phyloP scores from a whole-genome alignment of 257 asterid genomes.

The Linaria vulgaris region DNA sequence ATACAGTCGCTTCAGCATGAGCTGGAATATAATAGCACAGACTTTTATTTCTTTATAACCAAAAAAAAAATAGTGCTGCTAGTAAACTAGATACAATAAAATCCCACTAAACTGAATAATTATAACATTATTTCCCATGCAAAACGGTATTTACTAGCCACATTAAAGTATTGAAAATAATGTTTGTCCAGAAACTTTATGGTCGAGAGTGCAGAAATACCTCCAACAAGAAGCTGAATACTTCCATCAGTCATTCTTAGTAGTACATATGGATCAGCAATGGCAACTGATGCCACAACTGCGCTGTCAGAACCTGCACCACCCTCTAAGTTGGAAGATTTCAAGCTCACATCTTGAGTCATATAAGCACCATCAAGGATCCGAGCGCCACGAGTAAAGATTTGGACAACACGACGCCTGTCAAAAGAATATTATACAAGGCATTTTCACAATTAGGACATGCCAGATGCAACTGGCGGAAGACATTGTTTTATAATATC shows the following conservation, averaged over 20 bases:
- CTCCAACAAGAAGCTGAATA: constrained; percentile 94
- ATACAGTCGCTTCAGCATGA: neutral
- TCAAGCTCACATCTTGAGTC: constrained; percentile 92
- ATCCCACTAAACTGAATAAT: constrained; percentile 2
- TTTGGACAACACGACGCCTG: constrained; percentile 96
- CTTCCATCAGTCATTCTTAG: constrained; percentile 93
- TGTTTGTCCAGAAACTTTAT: neutral
- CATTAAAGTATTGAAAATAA: too few species aligned
- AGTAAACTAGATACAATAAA: neutral
- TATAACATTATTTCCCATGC: too few species aligned
- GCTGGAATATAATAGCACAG: neutral
- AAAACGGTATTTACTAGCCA: too few species aligned
- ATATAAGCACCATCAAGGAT: constrained; percentile 94
- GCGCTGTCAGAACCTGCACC: constrained; percentile 65
- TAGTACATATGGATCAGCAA: constrained; percentile 93
- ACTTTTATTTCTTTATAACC: neutral
- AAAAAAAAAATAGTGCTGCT: neutral
- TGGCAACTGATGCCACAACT: constrained; percentile 76
- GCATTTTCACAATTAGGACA: constrained; percentile 22
- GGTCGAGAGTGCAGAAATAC: constrained; percentile 39
- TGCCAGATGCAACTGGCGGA: constrained; percentile 1
- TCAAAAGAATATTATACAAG: constrained; percentile 23
- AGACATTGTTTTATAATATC: too few species aligned
- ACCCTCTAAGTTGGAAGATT: constrained; percentile 64
- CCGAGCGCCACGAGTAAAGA: constrained; percentile 91